These are phyloP conservation scores for Tolypocladium guangdongense DNA, from an alignment of 2,329 filamentous ascomycete genomes.

Conservation along the genomic window DNA sequence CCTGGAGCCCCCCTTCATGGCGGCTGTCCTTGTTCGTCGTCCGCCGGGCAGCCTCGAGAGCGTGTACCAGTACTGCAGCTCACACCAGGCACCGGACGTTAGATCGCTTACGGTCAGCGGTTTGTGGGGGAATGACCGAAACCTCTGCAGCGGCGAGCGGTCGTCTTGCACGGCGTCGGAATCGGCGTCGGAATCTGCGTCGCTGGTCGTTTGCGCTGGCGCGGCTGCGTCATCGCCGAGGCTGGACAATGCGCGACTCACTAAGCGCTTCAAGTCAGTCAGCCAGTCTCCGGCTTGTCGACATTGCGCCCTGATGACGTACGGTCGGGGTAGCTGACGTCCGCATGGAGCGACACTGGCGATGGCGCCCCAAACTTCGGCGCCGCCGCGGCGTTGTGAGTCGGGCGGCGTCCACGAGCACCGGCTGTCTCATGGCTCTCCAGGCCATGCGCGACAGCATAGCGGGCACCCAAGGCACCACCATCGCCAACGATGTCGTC, in stretches of 20 bases:
- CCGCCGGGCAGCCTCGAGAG: slow-evolving; percentile 63
- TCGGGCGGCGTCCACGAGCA: not conserved
- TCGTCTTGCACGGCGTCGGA: slow-evolving; percentile 15
- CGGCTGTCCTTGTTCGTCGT: slow-evolving; percentile 60
- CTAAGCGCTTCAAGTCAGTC: slow-evolving; percentile 59
- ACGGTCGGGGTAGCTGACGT: slow-evolving; percentile 43
- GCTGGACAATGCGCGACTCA: slow-evolving; percentile 32
- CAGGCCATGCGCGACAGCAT: not conserved
- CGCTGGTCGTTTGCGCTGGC: slow-evolving; percentile 4
- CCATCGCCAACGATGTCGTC: not conserved
- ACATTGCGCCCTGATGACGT: slow-evolving; percentile 15
- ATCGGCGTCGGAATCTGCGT: not conserved
- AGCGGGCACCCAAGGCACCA: not conserved
- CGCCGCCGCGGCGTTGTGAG: not conserved
- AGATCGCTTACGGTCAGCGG: slow-evolving; percentile 81
- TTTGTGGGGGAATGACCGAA: slow-evolving; percentile 66
- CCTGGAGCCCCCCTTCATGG: slow-evolving; percentile 73
- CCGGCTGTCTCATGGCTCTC: not conserved
- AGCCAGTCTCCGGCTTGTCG: slow-evolving; percentile 25
- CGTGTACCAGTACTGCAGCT: slow-evolving; percentile 85
- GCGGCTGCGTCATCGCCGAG: slow-evolving; percentile 7
- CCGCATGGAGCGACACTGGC: slow-evolving; percentile 9
- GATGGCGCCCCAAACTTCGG: not conserved
- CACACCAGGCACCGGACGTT: slow-evolving; percentile 86
- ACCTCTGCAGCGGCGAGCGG: slow-evolving; percentile 59